phyloP scores from a whole-genome alignment of 176 grass and related monocot species.

The Saccharum spontaneum region DNA sequence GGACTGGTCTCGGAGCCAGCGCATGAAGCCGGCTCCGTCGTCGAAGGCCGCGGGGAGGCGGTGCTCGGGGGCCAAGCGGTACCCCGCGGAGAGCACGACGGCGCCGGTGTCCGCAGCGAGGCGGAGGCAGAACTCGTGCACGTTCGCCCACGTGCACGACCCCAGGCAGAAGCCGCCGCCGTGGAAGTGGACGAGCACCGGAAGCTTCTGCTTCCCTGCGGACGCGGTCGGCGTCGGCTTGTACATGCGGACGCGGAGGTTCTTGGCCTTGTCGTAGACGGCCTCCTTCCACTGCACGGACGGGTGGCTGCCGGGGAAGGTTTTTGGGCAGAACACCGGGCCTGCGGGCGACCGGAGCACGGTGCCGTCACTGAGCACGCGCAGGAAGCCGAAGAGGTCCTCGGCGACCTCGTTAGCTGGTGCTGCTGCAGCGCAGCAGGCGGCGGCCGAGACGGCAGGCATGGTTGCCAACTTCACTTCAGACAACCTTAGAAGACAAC shows the following conservation, averaged over 20 bases:
- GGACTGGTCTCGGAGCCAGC: constrained; percentile 30
- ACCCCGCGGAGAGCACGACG: constrained; percentile 67
- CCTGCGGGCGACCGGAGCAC: constrained; percentile 34
- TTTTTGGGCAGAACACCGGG: constrained; percentile 37
- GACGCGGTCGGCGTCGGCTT: not conserved
- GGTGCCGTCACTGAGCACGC: constrained; percentile 47
- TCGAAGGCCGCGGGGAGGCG: constrained; percentile 60
- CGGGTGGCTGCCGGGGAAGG: constrained; percentile 40
- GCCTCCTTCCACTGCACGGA: constrained; percentile 68
- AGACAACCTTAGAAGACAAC: too few relatives aligned
- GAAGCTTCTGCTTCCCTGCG: constrained; percentile 20
- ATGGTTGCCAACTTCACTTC: not conserved
- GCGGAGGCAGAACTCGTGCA: constrained; percentile 72
- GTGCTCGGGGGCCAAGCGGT: constrained; percentile 83
- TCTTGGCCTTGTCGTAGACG: constrained; percentile 54
- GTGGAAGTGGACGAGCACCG: constrained; percentile 72
- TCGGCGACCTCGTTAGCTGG: constrained; percentile 16
- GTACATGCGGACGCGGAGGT: constrained; percentile 73
- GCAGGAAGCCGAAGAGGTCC: constrained; percentile 44
- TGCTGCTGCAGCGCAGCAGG: not conserved
- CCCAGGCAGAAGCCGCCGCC: constrained; percentile 87
- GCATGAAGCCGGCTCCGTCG: constrained; percentile 44
- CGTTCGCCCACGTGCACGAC: constrained; percentile 75
- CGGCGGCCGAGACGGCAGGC: constrained; percentile 24
- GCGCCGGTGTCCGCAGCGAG: constrained; percentile 55